Evolutionary conservation across 371 early-diverging fungal species (phyloP).

Genomic region (Capillidium heterosporum): DNA sequence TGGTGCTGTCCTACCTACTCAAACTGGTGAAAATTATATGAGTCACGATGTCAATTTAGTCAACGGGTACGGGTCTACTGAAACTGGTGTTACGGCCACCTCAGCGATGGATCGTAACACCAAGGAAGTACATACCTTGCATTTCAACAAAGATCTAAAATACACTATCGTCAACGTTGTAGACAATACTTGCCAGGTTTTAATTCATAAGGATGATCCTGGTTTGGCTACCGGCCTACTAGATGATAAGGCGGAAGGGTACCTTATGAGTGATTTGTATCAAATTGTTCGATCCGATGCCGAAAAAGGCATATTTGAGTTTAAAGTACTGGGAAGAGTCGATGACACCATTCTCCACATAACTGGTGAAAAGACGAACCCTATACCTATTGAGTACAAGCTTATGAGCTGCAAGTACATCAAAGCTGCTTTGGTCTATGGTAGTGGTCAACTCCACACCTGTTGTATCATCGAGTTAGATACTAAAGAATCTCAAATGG

Average conservation of each 20-base stretch:
- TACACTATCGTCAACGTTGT: background rate
- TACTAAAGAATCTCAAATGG: background rate
- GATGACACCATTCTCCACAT: conserved; percentile 4
- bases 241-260: background rate
- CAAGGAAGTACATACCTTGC: background rate
- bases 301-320: background rate
- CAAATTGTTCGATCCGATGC: background rate
- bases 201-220: background rate
- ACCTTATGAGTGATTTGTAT: background rate
- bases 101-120: background rate
- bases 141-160: background rate
- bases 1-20: background rate
- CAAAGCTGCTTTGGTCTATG: background rate
- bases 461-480: background rate
- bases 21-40: too few relatives aligned
- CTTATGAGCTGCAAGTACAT: background rate
- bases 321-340: background rate
- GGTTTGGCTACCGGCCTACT: background rate
- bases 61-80: background rate
- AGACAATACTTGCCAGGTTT: background rate
- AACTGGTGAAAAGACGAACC: background rate
- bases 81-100: background rate
- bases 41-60: background rate
- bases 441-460: background rate
- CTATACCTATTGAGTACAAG: background rate